Conservation (phyloP, 73 alveolate genomes). For the Paramecium biaurelia region DNA sequence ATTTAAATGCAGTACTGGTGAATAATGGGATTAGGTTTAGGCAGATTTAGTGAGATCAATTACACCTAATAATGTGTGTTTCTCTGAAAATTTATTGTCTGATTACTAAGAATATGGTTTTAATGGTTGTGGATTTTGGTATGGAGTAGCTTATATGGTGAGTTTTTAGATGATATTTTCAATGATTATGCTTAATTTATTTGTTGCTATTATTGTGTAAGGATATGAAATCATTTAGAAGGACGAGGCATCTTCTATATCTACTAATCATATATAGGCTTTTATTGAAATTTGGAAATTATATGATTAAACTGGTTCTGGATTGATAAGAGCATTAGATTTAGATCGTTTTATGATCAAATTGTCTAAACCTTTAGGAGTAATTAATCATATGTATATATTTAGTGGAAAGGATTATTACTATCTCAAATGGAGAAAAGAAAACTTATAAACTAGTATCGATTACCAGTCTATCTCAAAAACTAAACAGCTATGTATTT, state of each 20-base stretch:
- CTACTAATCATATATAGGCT: not conserved
- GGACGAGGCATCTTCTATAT: not conserved
- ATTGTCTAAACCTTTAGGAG: slow-evolving; percentile 44
- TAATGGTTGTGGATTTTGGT: slow-evolving; percentile 58
- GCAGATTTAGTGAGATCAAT: slow-evolving; percentile 32
- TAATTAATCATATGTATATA: not conserved
- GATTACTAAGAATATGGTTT: slow-evolving; percentile 37
- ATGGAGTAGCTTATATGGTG: slow-evolving; percentile 11
- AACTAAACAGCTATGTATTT: not conserved
- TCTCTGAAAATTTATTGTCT: not conserved
- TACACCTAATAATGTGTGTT: slow-evolving; percentile 46
- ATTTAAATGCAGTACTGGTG: slow-evolving; percentile 46
- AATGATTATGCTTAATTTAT: slow-evolving; percentile 42
- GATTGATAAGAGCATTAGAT: not conserved
- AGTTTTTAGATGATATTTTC: slow-evolving; percentile 36
- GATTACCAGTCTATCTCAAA: not conserved
- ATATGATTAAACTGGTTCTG: not conserved
- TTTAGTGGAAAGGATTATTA: slow-evolving; percentile 17
- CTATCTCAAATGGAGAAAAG: not conserved
- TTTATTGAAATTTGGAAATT: not conserved
- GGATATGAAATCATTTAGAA: slow-evolving; percentile 1
- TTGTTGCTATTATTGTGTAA: slow-evolving; percentile 23
- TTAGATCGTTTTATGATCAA: not conserved
- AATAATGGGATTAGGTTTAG: slow-evolving; percentile 46
- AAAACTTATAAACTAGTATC: not conserved